Base-by-base conservation (phyloP, 176 grass and related monocot genomes). In the Juncus inflexus region DNA sequence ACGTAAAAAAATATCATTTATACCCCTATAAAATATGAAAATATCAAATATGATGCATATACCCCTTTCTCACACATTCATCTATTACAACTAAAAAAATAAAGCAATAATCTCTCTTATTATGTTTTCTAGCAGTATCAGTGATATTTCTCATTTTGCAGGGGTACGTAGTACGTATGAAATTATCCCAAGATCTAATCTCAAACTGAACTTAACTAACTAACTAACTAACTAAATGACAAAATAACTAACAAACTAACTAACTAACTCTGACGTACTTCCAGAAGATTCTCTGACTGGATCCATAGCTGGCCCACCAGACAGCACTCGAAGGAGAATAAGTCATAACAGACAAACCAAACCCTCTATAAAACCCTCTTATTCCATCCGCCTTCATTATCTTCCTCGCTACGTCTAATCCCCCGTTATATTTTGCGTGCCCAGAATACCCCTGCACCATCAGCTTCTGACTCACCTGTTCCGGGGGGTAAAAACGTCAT, bases 391-490 rank as follows among this genome's bases (percentile, higher is more conserved):
- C 55, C 78, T 89, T 63, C 12, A 90, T 58, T 67, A 92, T 89
- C 61, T 86, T 84, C 35, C 36, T 71, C 79, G 83, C 94, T 64
- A 99, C 94, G 73, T 99, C 94, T 40, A 99, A 38, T 66, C 94
- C 94, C 37, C 94, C 94, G 28, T 82, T 86, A 59, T 99, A 99
- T 65, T 60, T 86, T 2, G 65, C 80, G 63, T 89, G 76, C 28
- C 94, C 94, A 76, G 85, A 99, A 76, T 99, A 92, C 64, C 94
- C 94, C 86, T 91, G 88, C 69, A 99, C 94, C 94, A 99, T 99
- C 83, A 99, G 83, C 79, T 92, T 99, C 84, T 99, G 94, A 71
- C 94, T 99, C 79, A 99, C 78, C 92, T 97, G 74, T 75, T 64
- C 67, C 42, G 1, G 1, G 19, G 1, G 19, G 19, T 28, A 28